Evolutionary conservation across 176 grass and related monocot species (phyloP).

Genomic region (Paspalum notatum): DNA sequence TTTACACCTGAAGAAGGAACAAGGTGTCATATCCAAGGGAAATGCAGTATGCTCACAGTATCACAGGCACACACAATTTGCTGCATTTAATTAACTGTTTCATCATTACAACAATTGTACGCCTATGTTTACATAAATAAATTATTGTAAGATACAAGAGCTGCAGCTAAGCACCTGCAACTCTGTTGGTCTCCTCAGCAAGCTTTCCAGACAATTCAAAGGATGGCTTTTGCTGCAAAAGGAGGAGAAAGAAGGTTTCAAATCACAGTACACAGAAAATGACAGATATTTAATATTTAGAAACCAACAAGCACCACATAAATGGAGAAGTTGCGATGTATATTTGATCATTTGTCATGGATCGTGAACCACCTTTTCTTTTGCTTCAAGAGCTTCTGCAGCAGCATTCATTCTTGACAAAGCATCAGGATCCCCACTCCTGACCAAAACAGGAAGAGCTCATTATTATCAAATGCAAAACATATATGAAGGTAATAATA

Average conservation of each 20-base stretch:
- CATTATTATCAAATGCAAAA: not conserved
- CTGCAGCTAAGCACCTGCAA: conserved; percentile 64
- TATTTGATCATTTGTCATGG: conserved; percentile 20
- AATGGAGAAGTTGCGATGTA: not conserved
- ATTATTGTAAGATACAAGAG: conserved; percentile 7
- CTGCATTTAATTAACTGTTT: conserved; percentile 4
- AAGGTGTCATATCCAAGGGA: conserved; percentile 20
- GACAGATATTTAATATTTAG: not conserved
- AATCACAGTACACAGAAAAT: not conserved
- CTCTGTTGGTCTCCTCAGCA: conserved; percentile 94
- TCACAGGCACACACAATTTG: not conserved
- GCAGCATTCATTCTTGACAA: conserved; percentile 68
- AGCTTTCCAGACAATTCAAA: conserved; percentile 99
- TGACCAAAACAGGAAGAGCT: conserved; percentile 41
- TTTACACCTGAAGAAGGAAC: conserved; percentile 65
- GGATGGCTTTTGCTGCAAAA: conserved; percentile 90
- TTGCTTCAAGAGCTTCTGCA: conserved; percentile 71
- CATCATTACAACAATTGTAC: conserved; percentile 6
- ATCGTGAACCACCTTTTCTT: conserved; percentile 71
- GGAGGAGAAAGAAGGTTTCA: not conserved
- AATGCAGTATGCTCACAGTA: not conserved
- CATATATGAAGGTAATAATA: conserved; percentile 18
- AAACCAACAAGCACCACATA: conserved; percentile 18
- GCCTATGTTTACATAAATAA: not conserved
- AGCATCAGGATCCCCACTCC: conserved; percentile 62